These are phyloP conservation scores for Globisporangium barbulae DNA, from an alignment of 352 stramenopile genomes.

Conservation along the genomic window DNA sequence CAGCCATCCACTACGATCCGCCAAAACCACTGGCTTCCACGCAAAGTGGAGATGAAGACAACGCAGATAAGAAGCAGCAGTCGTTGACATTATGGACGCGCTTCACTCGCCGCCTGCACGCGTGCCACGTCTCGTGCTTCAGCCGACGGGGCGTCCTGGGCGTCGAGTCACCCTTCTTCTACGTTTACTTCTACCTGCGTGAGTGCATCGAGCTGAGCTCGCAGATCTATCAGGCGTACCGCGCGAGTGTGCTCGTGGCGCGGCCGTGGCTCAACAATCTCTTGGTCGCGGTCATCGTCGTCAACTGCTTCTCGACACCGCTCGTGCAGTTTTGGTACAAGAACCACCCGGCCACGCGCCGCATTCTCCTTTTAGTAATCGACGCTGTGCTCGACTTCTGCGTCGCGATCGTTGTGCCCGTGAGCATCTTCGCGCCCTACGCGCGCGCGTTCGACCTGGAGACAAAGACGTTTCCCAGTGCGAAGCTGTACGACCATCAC, in stretches of 20 bases:
- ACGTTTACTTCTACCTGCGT: conserved; percentile 28
- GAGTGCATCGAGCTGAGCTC: conserved; percentile 43
- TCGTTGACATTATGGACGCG: not conserved
- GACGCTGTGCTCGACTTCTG: conserved; percentile 17
- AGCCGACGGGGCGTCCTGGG: conserved; percentile 27
- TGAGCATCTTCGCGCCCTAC: conserved; percentile 20
- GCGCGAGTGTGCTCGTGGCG: conserved; percentile 37
- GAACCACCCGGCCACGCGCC: conserved; percentile 4
- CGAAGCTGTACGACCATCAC: conserved; percentile 15
- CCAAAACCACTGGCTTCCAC: not conserved
- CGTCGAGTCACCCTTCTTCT: conserved; percentile 30
- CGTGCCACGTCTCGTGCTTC: conserved; percentile 8
- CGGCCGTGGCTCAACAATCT: conserved; percentile 48
- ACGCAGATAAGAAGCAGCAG: not conserved
- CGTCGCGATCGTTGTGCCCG: conserved; percentile 13
- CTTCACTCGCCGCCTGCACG: conserved; percentile 3
- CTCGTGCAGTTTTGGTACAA: conserved; percentile 14
- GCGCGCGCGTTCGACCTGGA: conserved; percentile 7
- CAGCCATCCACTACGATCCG: conserved; percentile 2
- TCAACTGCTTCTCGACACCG: conserved; percentile 21
- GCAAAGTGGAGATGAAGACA: not conserved
- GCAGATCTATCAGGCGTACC: conserved; percentile 43
- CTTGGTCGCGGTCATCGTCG: conserved; percentile 37
- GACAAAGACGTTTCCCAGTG: conserved; percentile 8
- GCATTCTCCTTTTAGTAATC: conserved; percentile 7